Percentiles rank a stretch among this genome's conserved stretches.
Evolutionary conservation across 2,329 filamentous ascomycete genomes (phyloP).

Genomic region (Colletotrichum cuscutae): DNA sequence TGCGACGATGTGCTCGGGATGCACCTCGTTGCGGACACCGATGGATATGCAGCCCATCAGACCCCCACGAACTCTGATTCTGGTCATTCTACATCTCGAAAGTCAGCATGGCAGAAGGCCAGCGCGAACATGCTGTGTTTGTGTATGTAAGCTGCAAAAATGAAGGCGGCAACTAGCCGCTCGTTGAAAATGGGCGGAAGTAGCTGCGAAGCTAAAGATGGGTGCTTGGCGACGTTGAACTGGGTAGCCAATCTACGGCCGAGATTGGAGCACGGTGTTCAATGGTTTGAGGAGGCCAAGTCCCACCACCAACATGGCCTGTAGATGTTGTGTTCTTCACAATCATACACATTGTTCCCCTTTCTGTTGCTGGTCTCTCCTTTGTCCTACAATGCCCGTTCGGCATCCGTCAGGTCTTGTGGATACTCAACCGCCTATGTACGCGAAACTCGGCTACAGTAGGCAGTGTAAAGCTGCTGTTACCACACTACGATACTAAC

Average conservation of each 20-base stretch:
- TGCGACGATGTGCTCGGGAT: neutral
- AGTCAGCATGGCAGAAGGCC: too few species aligned
- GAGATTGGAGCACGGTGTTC: conserved; percentile 22
- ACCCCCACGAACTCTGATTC: neutral
- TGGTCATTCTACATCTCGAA: neutral
- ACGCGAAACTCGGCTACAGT: too few species aligned
- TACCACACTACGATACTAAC: too few species aligned
- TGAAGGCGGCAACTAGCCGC: neutral
- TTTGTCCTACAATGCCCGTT: too few species aligned
- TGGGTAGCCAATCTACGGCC: conserved; percentile 13
- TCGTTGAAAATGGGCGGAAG: neutral
- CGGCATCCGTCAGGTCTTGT: too few species aligned
- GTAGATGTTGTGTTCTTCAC: neutral
- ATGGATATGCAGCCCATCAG: neutral
- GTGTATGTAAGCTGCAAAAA: too few species aligned
- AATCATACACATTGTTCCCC: too few species aligned
- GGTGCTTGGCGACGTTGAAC: conserved; percentile 11
- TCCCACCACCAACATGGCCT: neutral
- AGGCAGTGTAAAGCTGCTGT: too few species aligned
- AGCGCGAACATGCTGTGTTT: too few species aligned
- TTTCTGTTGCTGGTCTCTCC: too few species aligned
- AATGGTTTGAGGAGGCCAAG: neutral
- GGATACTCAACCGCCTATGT: too few species aligned
- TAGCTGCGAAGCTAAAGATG: neutral
- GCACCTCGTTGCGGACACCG: neutral